Conservation (phyloP, 257 asterid genomes). For the Agastache rugosa region DNA sequence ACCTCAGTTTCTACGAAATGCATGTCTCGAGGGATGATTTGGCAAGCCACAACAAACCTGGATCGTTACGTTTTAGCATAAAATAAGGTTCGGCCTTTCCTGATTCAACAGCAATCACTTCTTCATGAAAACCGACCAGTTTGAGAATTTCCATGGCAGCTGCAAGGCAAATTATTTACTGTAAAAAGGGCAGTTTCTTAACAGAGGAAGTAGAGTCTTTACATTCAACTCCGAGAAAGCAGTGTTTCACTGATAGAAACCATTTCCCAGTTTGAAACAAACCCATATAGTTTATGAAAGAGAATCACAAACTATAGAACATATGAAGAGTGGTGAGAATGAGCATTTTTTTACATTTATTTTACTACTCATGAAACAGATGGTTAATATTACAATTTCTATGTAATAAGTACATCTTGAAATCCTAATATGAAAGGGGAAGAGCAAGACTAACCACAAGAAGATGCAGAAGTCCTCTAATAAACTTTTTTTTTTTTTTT, state of each 20-base stretch:
- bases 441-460: background rate
- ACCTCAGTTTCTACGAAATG: conserved; percentile 30
- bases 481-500: background rate
- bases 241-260: background rate
- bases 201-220: too few relatives aligned
- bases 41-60: conserved; percentile 91
- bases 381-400: background rate
- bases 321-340: background rate
- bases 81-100: conserved; percentile 63
- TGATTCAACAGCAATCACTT: conserved; percentile 41
- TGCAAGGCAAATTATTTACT: conserved; percentile 39
- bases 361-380: background rate
- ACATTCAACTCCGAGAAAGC: background rate
- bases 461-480: background rate
- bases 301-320: background rate
- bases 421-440: background rate
- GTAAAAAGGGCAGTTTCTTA: background rate
- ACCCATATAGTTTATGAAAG: background rate
- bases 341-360: background rate
- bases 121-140: conserved; percentile 75
- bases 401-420: background rate
- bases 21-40: conserved; percentile 68
- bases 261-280: background rate
- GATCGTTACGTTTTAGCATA: conserved; percentile 78
- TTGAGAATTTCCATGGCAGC: conserved; percentile 77